These are phyloP conservation scores for Skeletonema potamos DNA, from an alignment of 108 stramenopile genomes.

Conservation along the genomic window DNA sequence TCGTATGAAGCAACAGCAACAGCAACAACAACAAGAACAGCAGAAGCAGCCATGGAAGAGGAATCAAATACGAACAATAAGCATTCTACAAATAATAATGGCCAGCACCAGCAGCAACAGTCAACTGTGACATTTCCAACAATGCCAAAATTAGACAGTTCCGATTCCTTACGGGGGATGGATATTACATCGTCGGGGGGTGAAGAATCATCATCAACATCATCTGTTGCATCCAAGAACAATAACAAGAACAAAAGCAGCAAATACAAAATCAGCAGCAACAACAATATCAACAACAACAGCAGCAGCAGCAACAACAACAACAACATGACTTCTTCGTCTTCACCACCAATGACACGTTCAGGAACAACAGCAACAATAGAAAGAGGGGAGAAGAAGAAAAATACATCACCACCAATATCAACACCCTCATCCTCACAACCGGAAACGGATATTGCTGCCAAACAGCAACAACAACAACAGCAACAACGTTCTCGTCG, in stretches of 20 bases:
- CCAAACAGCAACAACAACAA: too few species aligned
- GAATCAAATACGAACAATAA: not conserved
- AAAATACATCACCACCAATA: not conserved
- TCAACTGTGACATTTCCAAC: not conserved
- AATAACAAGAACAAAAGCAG: not conserved
- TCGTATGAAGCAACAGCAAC: too few species aligned
- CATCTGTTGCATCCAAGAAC: not conserved
- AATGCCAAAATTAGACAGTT: not conserved
- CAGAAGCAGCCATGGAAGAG: not conserved
- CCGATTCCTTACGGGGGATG: not conserved
- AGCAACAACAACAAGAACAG: too few species aligned
- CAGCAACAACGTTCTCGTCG: conserved; percentile 5
- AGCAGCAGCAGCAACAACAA: too few species aligned
- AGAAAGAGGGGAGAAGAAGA: not conserved
- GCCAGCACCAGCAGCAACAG: not conserved
- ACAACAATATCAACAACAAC: too few species aligned
- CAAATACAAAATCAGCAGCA: too few species aligned
- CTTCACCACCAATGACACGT: too few species aligned
- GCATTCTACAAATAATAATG: not conserved
- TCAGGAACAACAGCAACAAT: too few species aligned
- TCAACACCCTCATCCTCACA: not conserved
- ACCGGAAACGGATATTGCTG: not conserved
- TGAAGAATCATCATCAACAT: not conserved
- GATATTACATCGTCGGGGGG: not conserved
- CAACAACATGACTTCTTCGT: too few species aligned